A percentile compares a stretch with the other conserved stretches of the same genome.
These are phyloP conservation scores for Pueraria montana DNA, from an alignment of 306 rosid genomes.

Conservation along the genomic window DNA sequence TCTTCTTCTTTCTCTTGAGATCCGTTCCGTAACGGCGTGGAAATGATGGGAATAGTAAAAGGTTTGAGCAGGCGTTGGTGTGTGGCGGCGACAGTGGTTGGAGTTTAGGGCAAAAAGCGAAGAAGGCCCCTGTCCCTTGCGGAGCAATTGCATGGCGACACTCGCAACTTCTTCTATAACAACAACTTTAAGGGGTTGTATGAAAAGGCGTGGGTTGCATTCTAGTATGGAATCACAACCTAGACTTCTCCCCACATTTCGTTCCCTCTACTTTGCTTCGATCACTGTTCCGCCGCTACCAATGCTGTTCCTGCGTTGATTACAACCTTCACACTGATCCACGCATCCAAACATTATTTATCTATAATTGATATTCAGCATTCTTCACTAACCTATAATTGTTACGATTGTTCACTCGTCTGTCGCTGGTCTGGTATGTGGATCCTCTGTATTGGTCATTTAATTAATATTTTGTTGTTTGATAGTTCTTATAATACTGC, in stretches of 20 bases:
- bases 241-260: constrained; percentile 81
- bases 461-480: too few species aligned
- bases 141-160: constrained; percentile 76
- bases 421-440: too few species aligned
- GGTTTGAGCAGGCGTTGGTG: constrained; percentile 70
- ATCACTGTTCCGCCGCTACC: constrained; percentile 46
- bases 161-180: constrained; percentile 89
- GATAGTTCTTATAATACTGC: too few species aligned
- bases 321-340: constrained; percentile 76
- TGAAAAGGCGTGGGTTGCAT: constrained; percentile 94
- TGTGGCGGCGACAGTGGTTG: constrained; percentile 48
- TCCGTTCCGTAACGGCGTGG: constrained; percentile 51
- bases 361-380: too few species aligned
- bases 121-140: constrained; percentile 87
- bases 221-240: constrained; percentile 83
- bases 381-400: too few species aligned
- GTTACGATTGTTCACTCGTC: too few species aligned
- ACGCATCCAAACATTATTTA: constrained; percentile 22
- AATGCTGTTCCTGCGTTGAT: constrained; percentile 70
- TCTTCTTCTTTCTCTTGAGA: not conserved
- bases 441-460: too few species aligned
- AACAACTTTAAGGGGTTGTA: constrained; percentile 60
- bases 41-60: constrained; percentile 88
- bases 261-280: constrained; percentile 38
- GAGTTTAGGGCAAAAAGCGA: constrained; percentile 49